phyloP scores from a whole-genome alignment of 371 early-diverging fungal species.

The Mucor piriformis region DNA sequence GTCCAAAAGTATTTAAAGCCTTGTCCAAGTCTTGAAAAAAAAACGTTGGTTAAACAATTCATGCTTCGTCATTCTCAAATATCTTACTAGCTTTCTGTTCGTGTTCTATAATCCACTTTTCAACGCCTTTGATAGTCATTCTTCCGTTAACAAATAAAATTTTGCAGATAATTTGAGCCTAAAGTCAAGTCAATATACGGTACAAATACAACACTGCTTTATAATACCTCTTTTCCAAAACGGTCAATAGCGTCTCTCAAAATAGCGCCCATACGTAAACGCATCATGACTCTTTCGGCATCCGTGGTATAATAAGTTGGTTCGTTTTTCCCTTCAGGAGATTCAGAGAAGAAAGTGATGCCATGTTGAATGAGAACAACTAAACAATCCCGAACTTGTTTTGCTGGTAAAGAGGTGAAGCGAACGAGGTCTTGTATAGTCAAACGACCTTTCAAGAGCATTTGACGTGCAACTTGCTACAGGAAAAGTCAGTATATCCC shows the following conservation, averaged over 20 bases:
- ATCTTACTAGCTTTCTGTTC: slow-evolving; percentile 37
- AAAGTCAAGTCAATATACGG: neutral
- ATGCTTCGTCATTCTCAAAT: neutral
- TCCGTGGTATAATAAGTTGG: slow-evolving; percentile 72
- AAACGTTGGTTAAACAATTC: neutral
- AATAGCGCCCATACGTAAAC: slow-evolving; percentile 72
- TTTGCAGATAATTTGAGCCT: slow-evolving; percentile 36
- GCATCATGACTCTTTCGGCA: slow-evolving; percentile 55
- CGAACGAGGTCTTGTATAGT: slow-evolving; percentile 44
- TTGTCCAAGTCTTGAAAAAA: slow-evolving; percentile 32
- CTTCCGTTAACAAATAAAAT: slow-evolving; percentile 39
- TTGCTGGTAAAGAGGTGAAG: slow-evolving; percentile 36
- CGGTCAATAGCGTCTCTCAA: slow-evolving; percentile 59
- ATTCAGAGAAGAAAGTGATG: slow-evolving; percentile 46
- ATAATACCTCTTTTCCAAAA: slow-evolving; percentile 67
- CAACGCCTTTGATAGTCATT: slow-evolving; percentile 34
- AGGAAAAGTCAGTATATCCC: slow-evolving; percentile 30
- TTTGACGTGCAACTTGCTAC: slow-evolving; percentile 45
- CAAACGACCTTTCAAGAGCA: slow-evolving; percentile 50
- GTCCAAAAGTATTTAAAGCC: slow-evolving; percentile 51
- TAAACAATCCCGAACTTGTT: slow-evolving; percentile 44
- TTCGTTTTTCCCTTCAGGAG: slow-evolving; percentile 56
- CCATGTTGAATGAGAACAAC: slow-evolving; percentile 51
- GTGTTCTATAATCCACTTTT: slow-evolving; percentile 32
- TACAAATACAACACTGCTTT: neutral